A percentile compares a stretch with the other conserved stretches of the same genome.
Conservation (phyloP, 192 early-diverging fungal species). For the Coemansia sp. region DNA sequence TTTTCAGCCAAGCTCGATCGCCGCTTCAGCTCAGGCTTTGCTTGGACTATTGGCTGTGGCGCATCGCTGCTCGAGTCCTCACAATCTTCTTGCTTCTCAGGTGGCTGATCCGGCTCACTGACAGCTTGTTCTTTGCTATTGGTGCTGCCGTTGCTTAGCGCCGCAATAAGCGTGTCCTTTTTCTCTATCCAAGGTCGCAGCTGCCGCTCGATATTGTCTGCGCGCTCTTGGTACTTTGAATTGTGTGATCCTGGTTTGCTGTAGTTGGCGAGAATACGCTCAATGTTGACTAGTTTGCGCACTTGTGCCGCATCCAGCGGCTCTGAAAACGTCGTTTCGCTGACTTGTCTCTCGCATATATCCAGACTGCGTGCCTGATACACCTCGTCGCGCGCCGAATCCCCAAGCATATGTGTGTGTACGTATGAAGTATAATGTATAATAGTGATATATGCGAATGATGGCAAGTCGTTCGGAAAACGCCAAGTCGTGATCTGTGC, state of each 20-base stretch:
- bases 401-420: not conserved
- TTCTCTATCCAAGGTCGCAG: constrained; percentile 36
- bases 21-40: constrained; percentile 11
- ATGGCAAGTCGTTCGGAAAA: not conserved
- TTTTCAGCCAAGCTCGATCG: constrained; percentile 20
- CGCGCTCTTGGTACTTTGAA: not conserved
- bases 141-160: not conserved
- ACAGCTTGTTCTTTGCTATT: not conserved
- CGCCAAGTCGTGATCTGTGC: not conserved
- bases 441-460: not conserved
- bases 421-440: not conserved
- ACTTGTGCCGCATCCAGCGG: constrained; percentile 41
- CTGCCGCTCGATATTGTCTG: constrained; percentile 10
- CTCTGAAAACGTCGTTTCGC: constrained; percentile 24
- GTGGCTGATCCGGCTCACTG: not conserved
- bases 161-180: constrained; percentile 23
- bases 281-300: constrained; percentile 38
- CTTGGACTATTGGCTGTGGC: not conserved
- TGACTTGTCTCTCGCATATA: constrained; percentile 34
- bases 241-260: not conserved
- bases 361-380: constrained; percentile 30
- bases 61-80: constrained; percentile 1
- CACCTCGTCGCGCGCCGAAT: not conserved
- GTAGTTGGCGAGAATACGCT: constrained; percentile 17
- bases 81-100: not conserved